phyloP scores from a whole-genome alignment of 495 filamentous ascomycete genomes.

The Neurospora tetraspora region DNA sequence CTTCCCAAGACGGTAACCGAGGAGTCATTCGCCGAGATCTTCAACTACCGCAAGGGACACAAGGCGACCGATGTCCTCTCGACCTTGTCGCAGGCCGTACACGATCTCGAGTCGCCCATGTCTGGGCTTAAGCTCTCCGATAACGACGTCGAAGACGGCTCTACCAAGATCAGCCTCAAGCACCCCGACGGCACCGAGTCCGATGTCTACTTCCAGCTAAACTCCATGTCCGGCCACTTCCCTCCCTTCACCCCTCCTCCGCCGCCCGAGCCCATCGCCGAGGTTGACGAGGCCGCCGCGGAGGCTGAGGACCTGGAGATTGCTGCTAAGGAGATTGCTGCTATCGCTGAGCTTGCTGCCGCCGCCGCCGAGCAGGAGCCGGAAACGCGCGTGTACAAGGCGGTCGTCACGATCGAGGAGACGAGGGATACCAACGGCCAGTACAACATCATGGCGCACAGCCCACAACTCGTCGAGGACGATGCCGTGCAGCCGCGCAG shows the following conservation, averaged over 20 bases:
- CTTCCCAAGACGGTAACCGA: conserved; percentile 62
- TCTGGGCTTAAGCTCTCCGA: conserved; percentile 24
- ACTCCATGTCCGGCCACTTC: conserved; percentile 47
- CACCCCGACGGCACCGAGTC: conserved; percentile 42
- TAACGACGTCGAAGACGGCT: conserved; percentile 20
- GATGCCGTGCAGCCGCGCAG: conserved; percentile 23
- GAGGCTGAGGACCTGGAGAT: conserved; percentile 18
- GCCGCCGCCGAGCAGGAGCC: conserved; percentile 21
- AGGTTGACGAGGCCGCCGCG: conserved; percentile 34
- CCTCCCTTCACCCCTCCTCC: conserved; percentile 73
- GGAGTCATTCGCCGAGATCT: conserved; percentile 72
- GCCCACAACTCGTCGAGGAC: conserved; percentile 37
- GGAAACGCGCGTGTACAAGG: conserved; percentile 59
- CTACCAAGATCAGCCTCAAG: conserved; percentile 32
- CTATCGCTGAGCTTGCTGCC: neutral
- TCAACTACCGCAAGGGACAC: conserved; percentile 47
- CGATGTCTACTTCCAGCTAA: conserved; percentile 32
- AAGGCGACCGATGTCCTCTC: conserved; percentile 59
- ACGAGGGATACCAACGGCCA: conserved; percentile 58
- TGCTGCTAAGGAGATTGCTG: conserved; percentile 23
- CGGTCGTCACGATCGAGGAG: conserved; percentile 75
- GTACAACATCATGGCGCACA: conserved; percentile 45
- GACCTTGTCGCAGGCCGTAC: conserved; percentile 62
- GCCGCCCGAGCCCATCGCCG: conserved; percentile 50
- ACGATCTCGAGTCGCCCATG: conserved; percentile 57